phyloP scores from a whole-genome alignment of 345 rosid species.

The Gossypium sturtianum region DNA sequence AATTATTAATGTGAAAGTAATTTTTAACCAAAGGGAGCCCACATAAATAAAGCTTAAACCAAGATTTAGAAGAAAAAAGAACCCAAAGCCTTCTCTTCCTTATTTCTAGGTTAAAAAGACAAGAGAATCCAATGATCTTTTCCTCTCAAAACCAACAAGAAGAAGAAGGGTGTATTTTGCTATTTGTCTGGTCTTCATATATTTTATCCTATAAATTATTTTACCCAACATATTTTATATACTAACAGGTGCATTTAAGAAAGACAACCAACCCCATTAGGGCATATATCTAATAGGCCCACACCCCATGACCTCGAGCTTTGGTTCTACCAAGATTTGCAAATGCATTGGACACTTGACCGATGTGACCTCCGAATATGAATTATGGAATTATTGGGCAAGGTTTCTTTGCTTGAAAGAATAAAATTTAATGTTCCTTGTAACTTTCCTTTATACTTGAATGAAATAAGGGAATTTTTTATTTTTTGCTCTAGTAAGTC shows the following conservation, averaged over 20 bases:
- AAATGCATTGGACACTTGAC: not conserved
- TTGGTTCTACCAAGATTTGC: not conserved
- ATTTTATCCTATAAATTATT: no score
- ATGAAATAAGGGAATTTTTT: not conserved
- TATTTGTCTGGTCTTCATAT: no score
- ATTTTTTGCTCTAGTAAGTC: not conserved
- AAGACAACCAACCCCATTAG: not conserved
- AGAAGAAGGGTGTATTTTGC: no score
- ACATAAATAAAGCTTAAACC: not conserved
- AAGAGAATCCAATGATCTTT: no score
- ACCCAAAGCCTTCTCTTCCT: no score
- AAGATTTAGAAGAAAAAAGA: no score
- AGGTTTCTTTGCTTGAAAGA: not conserved
- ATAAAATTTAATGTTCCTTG: not conserved
- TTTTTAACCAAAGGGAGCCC: not conserved
- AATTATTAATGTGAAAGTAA: not conserved
- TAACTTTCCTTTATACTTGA: not conserved
- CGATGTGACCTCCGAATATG: not conserved
- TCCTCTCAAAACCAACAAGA: no score
- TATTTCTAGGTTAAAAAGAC: no score
- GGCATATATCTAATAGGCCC: not conserved
- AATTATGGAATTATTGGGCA: not conserved
- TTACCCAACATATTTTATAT: no score
- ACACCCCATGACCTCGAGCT: constrained; percentile 2
- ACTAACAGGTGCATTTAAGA: not conserved